Conservation (phyloP, 2,329 filamentous ascomycete species). For the Fusarium dimerum region DNA sequence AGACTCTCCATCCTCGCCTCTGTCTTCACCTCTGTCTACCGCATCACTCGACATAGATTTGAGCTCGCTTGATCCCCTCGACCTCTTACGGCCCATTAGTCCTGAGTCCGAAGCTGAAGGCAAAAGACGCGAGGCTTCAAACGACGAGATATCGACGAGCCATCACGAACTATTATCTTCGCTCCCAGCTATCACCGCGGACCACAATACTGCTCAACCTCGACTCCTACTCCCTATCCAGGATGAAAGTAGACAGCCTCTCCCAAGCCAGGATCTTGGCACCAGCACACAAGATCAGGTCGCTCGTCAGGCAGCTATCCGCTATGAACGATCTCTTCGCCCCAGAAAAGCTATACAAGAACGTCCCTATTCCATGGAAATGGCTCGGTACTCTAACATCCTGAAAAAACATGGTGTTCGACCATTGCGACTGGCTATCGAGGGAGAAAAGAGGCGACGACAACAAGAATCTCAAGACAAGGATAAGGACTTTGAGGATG, state of each 20-base stretch:
- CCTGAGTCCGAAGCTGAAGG: conserved; percentile 1
- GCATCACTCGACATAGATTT: conserved; percentile 29
- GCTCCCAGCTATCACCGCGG: conserved; percentile 24
- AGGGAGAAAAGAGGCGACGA: conserved; percentile 27
- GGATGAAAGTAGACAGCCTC: not conserved
- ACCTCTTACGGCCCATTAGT: conserved; percentile 2
- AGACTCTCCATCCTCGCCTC: conserved; percentile 10
- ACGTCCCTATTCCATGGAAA: conserved; percentile 60
- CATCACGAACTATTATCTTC: conserved; percentile 40
- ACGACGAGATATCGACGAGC: conserved; percentile 40
- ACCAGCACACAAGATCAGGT: conserved; percentile 22
- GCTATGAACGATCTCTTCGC: conserved; percentile 52
- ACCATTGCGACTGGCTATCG: conserved; percentile 47
- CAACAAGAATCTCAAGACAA: conserved; percentile 51
- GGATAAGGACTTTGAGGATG: conserved; percentile 54
- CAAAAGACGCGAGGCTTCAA: conserved; percentile 3
- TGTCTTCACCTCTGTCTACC: conserved; percentile 40
- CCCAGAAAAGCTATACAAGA: conserved; percentile 63
- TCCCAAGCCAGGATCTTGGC: conserved; percentile 20
- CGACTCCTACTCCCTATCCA: not conserved
- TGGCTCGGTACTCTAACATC: conserved; percentile 52
- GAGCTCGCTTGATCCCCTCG: conserved; percentile 19
- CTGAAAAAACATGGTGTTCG: conserved; percentile 57
- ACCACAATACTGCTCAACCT: not conserved
- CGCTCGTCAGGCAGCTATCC: conserved; percentile 31